Conservation (phyloP, 305 asterid genomes). For the Plantago lanceolata region DNA sequence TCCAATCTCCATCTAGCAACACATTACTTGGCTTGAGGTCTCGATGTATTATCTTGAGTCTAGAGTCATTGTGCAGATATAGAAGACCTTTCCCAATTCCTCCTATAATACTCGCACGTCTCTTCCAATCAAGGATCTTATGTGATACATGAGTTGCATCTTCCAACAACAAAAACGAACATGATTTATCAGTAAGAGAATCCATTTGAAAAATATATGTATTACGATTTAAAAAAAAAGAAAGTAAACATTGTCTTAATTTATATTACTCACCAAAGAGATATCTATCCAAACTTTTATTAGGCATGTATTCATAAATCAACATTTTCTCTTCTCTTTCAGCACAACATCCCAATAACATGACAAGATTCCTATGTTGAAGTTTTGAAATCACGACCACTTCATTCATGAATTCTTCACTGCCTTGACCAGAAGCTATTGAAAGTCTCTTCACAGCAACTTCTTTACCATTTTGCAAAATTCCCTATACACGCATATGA, state of each 20-base stretch:
- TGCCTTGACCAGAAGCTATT: not conserved
- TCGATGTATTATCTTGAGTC: not conserved
- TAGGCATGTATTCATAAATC: too few species aligned
- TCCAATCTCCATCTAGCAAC: not conserved
- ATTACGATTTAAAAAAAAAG: too few species aligned
- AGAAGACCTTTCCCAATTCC: not conserved
- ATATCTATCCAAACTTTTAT: not conserved
- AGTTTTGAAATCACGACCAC: conserved; percentile 1
- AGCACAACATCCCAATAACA: not conserved
- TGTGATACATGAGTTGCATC: not conserved
- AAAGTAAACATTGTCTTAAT: too few species aligned
- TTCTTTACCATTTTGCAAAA: not conserved
- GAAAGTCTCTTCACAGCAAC: conserved; percentile 5
- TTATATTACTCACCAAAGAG: not conserved
- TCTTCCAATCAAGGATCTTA: not conserved
- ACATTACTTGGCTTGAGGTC: not conserved
- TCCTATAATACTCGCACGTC: not conserved
- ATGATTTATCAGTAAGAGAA: not conserved
- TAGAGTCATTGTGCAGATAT: not conserved
- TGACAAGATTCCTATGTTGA: conserved; percentile 5
- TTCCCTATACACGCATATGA: not conserved
- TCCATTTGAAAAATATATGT: too few species aligned
- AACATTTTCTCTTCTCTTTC: conserved; percentile 1
- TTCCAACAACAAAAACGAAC: not conserved
- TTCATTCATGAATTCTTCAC: not conserved